Conservation (phyloP, 2,329 filamentous ascomycete species). For the Xylariaceae sp. region DNA sequence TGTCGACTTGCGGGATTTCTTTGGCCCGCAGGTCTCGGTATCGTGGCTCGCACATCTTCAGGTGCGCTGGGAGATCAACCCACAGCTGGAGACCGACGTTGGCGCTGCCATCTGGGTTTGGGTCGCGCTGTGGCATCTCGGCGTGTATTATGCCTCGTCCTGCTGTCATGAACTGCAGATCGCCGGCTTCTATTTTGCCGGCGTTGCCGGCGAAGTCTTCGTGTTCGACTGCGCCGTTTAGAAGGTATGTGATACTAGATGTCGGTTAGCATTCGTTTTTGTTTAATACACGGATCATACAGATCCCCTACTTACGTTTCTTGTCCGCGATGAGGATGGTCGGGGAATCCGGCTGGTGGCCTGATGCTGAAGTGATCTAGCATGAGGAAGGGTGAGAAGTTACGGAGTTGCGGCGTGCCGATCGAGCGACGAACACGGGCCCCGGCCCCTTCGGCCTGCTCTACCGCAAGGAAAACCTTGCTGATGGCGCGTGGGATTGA, state of each 20-base stretch:
- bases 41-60: conserved; percentile 86
- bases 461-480: conserved; percentile 77
- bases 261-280: conserved; percentile 2
- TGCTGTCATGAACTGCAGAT: conserved; percentile 97
- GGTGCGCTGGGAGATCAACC: conserved; percentile 79
- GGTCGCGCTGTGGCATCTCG: conserved; percentile 72
- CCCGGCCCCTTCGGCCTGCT: conserved; percentile 84
- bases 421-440: conserved; percentile 84
- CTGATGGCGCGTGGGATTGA: conserved; percentile 70
- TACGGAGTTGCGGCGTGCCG: conserved; percentile 75
- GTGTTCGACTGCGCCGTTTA: conserved; percentile 58
- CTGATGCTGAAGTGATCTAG: conserved; percentile 85
- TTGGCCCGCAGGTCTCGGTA: conserved; percentile 78
- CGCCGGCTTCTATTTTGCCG: conserved; percentile 81
- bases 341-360: conserved; percentile 82
- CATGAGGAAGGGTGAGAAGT: conserved; percentile 93
- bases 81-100: conserved; percentile 92
- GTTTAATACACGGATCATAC: neutral
- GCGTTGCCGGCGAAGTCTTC: conserved; percentile 40
- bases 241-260: conserved; percentile 56
- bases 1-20: conserved; percentile 74
- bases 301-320: conserved; percentile 46
- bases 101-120: conserved; percentile 68
- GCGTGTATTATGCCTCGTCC: conserved; percentile 89
- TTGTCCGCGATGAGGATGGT: conserved; percentile 80